Percentiles rank a stretch among this genome's conserved stretches.
Conservation (phyloP, 2,329 filamentous ascomycete genomes). For the Nannizziopsis barbatae region DNA sequence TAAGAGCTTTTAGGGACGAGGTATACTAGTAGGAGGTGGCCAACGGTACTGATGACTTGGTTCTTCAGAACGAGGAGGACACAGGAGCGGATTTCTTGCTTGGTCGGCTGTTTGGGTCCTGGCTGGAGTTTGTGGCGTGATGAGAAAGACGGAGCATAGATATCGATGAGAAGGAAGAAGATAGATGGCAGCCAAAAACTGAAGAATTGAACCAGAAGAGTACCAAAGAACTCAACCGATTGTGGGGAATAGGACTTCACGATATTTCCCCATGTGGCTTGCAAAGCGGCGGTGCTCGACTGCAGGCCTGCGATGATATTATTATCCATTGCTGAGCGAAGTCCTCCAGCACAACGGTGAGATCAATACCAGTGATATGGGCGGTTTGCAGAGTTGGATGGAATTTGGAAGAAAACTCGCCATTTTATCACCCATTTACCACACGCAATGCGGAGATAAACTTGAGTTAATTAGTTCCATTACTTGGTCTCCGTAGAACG, state of each 20-base stretch:
- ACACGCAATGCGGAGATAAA: no score
- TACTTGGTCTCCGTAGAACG: no score
- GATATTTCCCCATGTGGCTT: conserved; percentile 3
- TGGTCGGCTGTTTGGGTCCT: conserved; percentile 14
- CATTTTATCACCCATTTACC: no score
- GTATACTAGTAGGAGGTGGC: conserved; percentile 17
- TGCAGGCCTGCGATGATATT: neutral
- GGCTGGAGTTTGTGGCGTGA: conserved; percentile 17
- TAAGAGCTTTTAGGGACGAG: conserved; percentile 25
- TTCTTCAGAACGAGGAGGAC: conserved; percentile 31
- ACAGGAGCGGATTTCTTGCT: conserved; percentile 14
- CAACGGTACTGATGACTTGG: conserved; percentile 37
- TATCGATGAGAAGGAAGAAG: conserved; percentile 15
- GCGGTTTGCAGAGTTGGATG: no score
- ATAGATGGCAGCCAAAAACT: conserved; percentile 16
- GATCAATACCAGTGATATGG: no score
- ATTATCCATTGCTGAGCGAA: neutral
- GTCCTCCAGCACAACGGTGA: no score
- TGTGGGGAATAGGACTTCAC: conserved; percentile 12
- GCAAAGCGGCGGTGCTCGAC: neutral
- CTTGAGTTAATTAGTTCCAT: no score
- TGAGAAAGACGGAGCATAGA: conserved; percentile 15
- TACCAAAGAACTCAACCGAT: conserved; percentile 25
- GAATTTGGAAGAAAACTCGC: no score
- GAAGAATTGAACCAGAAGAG: conserved; percentile 36